Conservation (phyloP, 768 basidiomycete species). For the Ephemerocybe angulata region DNA sequence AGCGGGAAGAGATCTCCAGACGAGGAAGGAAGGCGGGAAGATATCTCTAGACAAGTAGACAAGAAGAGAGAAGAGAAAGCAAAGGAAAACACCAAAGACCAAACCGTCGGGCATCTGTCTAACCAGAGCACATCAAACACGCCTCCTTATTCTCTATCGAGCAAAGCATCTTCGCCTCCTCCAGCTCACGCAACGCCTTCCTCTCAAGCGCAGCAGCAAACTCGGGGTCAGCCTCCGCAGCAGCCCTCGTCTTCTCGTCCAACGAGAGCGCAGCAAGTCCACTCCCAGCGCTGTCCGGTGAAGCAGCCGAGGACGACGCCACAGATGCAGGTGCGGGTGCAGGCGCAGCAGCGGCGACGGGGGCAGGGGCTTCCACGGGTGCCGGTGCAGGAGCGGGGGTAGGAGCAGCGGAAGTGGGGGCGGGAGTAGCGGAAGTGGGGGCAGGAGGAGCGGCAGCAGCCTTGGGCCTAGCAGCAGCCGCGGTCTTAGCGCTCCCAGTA, state of each 20-base stretch:
- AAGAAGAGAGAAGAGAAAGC: background rate
- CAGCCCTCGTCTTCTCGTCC: conserved; percentile 47
- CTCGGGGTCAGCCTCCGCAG: conserved; percentile 63
- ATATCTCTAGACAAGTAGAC: background rate
- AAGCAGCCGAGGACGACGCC: conserved; percentile 20
- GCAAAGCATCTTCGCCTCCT: conserved; percentile 78
- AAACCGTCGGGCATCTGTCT: background rate
- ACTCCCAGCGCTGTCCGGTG: conserved; percentile 24
- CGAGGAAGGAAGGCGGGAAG: background rate
- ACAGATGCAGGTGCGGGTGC: conserved; percentile 12
- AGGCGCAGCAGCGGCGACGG: conserved; percentile 12
- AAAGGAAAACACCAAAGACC: background rate
- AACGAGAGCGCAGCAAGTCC: conserved; percentile 34
- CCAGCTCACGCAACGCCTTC: conserved; percentile 68
- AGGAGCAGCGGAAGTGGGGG: conserved; percentile 17
- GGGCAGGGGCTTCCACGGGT: conserved; percentile 17
- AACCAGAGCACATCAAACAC: conserved; percentile 89
- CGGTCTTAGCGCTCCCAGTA: too few relatives aligned
- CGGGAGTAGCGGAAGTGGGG: conserved; percentile 20
- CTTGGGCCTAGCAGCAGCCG: conserved; percentile 17
- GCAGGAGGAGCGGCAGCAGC: conserved; percentile 29
- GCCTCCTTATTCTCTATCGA: conserved; percentile 93
- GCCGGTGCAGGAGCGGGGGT: conserved; percentile 27
- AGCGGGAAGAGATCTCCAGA: background rate
- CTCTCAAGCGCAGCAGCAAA: conserved; percentile 75